Base-by-base conservation (phyloP, 495 filamentous ascomycete genomes). In the Corynascus novoguineensis region DNA sequence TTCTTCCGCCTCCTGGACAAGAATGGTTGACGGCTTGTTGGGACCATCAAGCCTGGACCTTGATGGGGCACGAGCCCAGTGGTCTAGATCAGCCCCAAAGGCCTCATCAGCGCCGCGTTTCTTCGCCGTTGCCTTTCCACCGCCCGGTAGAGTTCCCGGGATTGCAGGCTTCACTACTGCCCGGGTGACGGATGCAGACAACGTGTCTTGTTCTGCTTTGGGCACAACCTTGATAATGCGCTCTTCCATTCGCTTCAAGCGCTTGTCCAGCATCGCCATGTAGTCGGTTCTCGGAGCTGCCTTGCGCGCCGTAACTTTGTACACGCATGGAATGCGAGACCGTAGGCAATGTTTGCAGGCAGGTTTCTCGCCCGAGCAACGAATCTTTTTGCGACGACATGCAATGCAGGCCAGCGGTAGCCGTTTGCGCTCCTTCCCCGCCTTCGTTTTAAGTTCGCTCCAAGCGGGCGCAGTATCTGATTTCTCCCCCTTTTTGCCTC, bases 181-280 rank as follows among this genome's bases (percentile, higher is more conserved):
- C 57, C 90, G 78, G 10, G 83, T 85, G 44, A 91, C 85, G 7
- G 66, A 69, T n/a, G 64, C 65, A 41, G 60, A 49, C 15, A 77
- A 73, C 14, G 77, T 67, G 38, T 81, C 79, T 50, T 81, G 79
- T 62, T 93, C 90, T 31, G 90, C 83, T 64, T 91, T 95, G 6
- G 93, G 93, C 17, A 98, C 86, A 52, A 91, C 86, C 69, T 96
- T 97, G 75, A 97, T 95, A 41, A 98, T 91, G 40, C 92, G 85
- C 64, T 98, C 93, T 71, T 98, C 93, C 93, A 98, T 98, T 50
- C 91, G 76, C 74, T 90, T 92, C 55, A 93, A 69, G 53, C 92
- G 78, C 70, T 95, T 95, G 70, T 98, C 93, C 60, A 97, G 72
- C 92, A 96, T 98, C 15, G 92, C 92, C 93, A 97, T 98, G 71